Evolutionary conservation across 768 basidiomycete species (phyloP).

Genomic region (Leucogyrophana mollusca): DNA sequence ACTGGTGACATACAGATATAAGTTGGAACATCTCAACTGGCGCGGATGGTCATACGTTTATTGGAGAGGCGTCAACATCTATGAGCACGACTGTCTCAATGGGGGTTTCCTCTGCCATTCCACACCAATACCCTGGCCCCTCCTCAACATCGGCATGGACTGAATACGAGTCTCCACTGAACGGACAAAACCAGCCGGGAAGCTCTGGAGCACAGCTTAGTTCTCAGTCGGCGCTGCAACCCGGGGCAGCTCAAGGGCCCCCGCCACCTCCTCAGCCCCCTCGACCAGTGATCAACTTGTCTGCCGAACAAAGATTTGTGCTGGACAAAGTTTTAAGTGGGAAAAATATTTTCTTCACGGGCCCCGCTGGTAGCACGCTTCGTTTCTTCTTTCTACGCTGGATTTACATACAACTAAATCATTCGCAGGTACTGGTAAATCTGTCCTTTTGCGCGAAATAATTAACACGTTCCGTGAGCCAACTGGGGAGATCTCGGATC

Average conservation of each 20-base stretch:
- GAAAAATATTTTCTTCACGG: constrained; percentile 71
- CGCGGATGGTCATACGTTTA: neutral
- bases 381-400: neutral
- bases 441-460: constrained; percentile 63
- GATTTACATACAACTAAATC: neutral
- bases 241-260: neutral
- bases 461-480: constrained; percentile 41
- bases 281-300: constrained; percentile 21
- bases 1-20: constrained; percentile 15
- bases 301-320: constrained; percentile 41
- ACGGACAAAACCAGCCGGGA: neutral
- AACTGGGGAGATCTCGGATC: constrained; percentile 8
- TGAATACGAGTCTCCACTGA: neutral
- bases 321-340: constrained; percentile 48
- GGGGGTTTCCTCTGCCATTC: neutral
- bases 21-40: constrained; percentile 13
- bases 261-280: constrained; percentile 1
- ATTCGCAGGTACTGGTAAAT: constrained; percentile 64
- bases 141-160: neutral
- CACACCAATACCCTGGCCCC: neutral
- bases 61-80: constrained; percentile 3
- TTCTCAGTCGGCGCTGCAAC: neutral
- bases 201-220: no score
- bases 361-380: constrained; percentile 56
- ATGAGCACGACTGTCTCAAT: neutral